Conservation (phyloP, 164 flowering plant species). For the Liriodendron chinense region DNA sequence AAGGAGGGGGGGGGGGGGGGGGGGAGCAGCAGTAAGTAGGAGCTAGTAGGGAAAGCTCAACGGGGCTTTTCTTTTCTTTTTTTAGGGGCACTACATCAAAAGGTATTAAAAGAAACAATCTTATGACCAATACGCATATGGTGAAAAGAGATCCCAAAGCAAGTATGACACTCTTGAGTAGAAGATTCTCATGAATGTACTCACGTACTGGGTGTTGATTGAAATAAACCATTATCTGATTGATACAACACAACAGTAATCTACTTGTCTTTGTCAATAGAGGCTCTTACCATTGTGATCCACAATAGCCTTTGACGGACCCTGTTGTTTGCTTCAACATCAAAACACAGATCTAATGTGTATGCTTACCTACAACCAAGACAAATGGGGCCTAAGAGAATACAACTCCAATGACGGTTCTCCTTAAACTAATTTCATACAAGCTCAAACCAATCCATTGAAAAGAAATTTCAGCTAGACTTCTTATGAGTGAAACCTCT, state of each 20-base stretch:
- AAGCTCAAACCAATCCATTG: not conserved
- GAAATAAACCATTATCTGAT: not conserved
- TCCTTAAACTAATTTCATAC: not conserved
- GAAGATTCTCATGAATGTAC: no score
- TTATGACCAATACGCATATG: no score
- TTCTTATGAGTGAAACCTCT: not conserved
- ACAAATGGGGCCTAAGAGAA: not conserved
- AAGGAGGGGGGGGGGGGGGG: no score
- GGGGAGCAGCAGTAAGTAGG: no score
- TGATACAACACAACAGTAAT: not conserved
- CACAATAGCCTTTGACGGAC: not conserved
- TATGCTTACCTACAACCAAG: not conserved
- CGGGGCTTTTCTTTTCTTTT: no score
- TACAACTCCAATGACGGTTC: not conserved
- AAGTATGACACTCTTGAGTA: no score
- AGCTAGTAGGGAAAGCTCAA: no score
- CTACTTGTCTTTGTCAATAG: not conserved
- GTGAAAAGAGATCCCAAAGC: no score
- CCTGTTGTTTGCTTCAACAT: not conserved
- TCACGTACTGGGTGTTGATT: no score
- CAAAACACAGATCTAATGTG: not conserved
- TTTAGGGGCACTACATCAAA: no score
- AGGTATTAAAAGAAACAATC: no score
- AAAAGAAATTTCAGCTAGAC: not conserved
- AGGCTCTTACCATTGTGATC: not conserved